Evolutionary conservation across 805 yeast genomes (phyloP).

Genomic region (Starmerella stellata): DNA sequence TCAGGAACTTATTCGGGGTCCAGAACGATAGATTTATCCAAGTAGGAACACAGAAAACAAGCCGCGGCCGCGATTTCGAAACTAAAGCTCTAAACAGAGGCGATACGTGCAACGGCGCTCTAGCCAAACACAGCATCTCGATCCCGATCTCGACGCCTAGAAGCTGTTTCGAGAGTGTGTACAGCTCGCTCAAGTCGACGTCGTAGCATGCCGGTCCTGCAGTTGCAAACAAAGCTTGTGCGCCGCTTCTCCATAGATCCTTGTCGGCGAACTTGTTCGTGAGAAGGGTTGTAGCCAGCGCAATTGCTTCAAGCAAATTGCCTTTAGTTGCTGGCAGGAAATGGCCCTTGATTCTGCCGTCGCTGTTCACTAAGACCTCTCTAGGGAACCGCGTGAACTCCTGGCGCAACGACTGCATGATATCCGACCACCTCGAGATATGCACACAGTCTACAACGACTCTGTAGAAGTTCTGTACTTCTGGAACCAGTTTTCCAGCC

Average conservation of each 20-base stretch:
- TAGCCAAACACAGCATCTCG: slow-evolving; percentile 72
- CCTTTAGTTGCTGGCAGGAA: slow-evolving; percentile 80
- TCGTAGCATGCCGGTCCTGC: slow-evolving; percentile 92
- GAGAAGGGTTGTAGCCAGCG: slow-evolving; percentile 60
- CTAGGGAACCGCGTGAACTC: slow-evolving; percentile 72
- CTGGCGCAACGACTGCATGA: slow-evolving; percentile 67
- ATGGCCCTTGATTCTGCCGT: slow-evolving; percentile 33
- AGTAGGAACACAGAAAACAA: slow-evolving; percentile 41
- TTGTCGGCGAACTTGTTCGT: slow-evolving; percentile 66
- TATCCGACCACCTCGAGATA: slow-evolving; percentile 73
- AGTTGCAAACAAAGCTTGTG: slow-evolving; percentile 70
- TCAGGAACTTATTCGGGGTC: slow-evolving; percentile 32
- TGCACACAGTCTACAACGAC: slow-evolving; percentile 92
- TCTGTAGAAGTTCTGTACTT: slow-evolving; percentile 65
- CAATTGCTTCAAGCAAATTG: slow-evolving; percentile 70
- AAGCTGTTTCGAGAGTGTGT: slow-evolving; percentile 58
- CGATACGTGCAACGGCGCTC: slow-evolving; percentile 81
- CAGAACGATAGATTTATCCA: slow-evolving; percentile 94
- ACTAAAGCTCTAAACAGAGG: slow-evolving; percentile 85
- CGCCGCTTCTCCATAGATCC: slow-evolving; percentile 75
- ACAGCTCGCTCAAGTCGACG: slow-evolving; percentile 61
- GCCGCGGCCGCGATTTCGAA: slow-evolving; percentile 4
- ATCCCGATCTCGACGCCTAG: slow-evolving; percentile 67
- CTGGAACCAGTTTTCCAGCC: slow-evolving; percentile 41
- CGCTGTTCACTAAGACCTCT: slow-evolving; percentile 38